phyloP scores from a whole-genome alignment of 768 basidiomycete species.

The Mycena albidolilacea region DNA sequence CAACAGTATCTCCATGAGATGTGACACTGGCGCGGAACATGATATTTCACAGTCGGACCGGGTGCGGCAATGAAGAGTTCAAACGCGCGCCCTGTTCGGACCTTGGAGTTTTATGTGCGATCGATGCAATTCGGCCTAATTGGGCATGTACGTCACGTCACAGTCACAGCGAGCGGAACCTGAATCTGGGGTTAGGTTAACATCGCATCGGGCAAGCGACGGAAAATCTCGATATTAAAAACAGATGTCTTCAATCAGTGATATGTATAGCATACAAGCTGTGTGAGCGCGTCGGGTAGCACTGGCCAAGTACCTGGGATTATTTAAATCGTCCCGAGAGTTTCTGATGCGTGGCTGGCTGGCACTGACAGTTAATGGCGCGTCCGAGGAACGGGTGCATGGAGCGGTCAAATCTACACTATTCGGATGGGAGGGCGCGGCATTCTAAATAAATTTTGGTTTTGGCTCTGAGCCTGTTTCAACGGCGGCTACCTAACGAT shows the following conservation, averaged over 20 bases:
- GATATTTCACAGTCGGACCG: slow-evolving; percentile 9
- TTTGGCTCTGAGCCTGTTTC: slow-evolving; percentile 29
- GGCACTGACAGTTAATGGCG: slow-evolving; percentile 17
- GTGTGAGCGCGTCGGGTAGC: not conserved
- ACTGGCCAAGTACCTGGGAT: not conserved
- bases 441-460: slow-evolving; percentile 25
- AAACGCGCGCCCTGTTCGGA: not conserved
- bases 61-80: not conserved
- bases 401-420: slow-evolving; percentile 22
- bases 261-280: slow-evolving; percentile 19
- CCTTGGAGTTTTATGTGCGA: not conserved
- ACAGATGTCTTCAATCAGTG: slow-evolving; percentile 27
- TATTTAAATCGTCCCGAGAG: not conserved
- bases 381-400: slow-evolving; percentile 29
- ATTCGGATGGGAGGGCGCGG: slow-evolving; percentile 26
- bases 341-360: slow-evolving; percentile 19
- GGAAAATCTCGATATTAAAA: not conserved
- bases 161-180: not conserved
- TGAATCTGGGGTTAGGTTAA: slow-evolving; percentile 27
- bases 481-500: slow-evolving; percentile 5
- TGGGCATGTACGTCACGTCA: not conserved
- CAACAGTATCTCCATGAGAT: not conserved
- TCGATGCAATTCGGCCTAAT: not conserved
- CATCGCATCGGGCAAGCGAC: not conserved
- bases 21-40: not conserved